Percentiles rank a stretch among this genome's conserved stretches.
Evolutionary conservation across 495 filamentous ascomycete genomes (phyloP).

Genomic region (Aspergillus asperescens): DNA sequence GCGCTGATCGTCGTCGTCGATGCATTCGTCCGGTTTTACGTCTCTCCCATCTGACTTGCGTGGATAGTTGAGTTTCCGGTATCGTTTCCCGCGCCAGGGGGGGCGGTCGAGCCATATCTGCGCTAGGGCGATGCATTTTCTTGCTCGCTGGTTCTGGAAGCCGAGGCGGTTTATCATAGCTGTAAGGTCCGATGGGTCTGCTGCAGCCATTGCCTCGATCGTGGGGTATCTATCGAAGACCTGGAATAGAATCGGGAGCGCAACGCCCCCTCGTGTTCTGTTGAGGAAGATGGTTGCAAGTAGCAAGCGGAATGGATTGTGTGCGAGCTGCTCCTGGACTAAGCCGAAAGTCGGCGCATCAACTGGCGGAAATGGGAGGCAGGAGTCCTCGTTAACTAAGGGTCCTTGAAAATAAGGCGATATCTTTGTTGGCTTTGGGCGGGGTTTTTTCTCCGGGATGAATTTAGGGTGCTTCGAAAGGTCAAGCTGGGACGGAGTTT

Average conservation of each 20-base stretch:
- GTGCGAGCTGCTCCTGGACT: slow-evolving; percentile 73
- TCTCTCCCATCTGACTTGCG: slow-evolving; percentile 47
- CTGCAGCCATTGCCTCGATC: slow-evolving; percentile 56
- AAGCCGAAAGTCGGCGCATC: slow-evolving; percentile 62
- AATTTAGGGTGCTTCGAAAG: not conserved
- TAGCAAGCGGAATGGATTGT: slow-evolving; percentile 65
- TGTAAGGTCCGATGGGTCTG: slow-evolving; percentile 52
- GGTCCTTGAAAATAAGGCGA: slow-evolving; percentile 45
- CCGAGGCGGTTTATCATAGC: slow-evolving; percentile 67
- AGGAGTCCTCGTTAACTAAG: slow-evolving; percentile 50
- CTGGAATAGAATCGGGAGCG: slow-evolving; percentile 67
- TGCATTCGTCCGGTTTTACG: slow-evolving; percentile 47
- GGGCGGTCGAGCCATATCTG: slow-evolving; percentile 62
- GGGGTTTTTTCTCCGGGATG: slow-evolving; percentile 15
- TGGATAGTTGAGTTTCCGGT: slow-evolving; percentile 68
- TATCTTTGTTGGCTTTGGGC: slow-evolving; percentile 27
- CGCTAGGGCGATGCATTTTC: slow-evolving; percentile 61
- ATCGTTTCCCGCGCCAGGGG: slow-evolving; percentile 54
- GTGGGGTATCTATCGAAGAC: slow-evolving; percentile 67
- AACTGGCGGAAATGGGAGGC: slow-evolving; percentile 67
- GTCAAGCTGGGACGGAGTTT: not conserved
- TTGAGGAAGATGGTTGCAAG: slow-evolving; percentile 80
- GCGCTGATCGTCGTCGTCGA: slow-evolving; percentile 37
- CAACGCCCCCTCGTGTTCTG: slow-evolving; percentile 66
- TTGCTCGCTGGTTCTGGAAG: slow-evolving; percentile 59